Evolutionary conservation across 2,329 filamentous ascomycete species (phyloP), one percentile per base, ranked within the genome.

Genomic region (Cercospora canescens): DNA sequence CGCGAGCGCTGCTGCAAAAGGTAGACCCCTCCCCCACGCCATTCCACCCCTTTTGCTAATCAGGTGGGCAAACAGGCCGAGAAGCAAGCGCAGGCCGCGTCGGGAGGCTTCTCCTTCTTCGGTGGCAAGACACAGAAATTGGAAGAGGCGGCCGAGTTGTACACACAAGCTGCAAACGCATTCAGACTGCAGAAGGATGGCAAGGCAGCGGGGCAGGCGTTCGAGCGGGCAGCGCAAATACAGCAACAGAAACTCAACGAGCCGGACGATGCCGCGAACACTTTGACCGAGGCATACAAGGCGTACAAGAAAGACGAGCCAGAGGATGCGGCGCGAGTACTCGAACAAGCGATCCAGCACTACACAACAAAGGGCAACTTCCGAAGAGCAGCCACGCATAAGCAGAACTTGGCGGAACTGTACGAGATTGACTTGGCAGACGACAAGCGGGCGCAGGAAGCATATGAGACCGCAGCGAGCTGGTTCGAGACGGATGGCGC

Each of bases 401-500:
- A 97, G 83, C 92, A 98, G 81, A 91, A 91, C 69, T 83, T 97
- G 67, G 95, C 89, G 18, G 93, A 97, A 76, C 81, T 97, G 28
- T 94, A 91, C 74, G 94, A 98, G 83, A 83, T 88, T 39, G 92
- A 96, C 73, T 79, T 96, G 18, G 89, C 89, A 8, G 92, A 97
- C 78, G 84, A 86, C 71, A 91, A 91, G 81, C 86, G 86, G 69
- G 94, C 95, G 9, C 85, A 94, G 64, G 90, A 92, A 70, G 89
- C 89, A 70, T 98, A 96, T 77, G 91, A 96, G 79, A 86, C 89
- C 65, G 93, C 94, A 26, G 94, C 93, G 3, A 87, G 88, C 58
- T 97, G 94, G 93, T 97, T 93, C 76, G 92, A 96, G 77, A 88
- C 87, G 65, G 93, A 96, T 76, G 93, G 93, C 80, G 92, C 93